Base-by-base conservation (phyloP, 306 rosid species). In the Cicer judaicum region DNA sequence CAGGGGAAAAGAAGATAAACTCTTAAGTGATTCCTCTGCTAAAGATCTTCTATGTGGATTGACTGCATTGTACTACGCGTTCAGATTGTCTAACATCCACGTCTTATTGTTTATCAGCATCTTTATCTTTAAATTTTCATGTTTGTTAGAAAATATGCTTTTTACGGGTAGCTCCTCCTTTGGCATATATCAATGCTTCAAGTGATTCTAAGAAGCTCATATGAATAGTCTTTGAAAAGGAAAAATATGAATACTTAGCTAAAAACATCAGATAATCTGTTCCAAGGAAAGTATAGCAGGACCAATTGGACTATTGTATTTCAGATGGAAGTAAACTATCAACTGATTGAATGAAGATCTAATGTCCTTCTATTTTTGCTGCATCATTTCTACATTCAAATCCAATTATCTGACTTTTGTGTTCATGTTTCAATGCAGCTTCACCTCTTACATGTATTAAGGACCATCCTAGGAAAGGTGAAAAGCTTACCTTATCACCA, bases 401-500 rank as follows among this genome's bases (percentile, higher is more conserved):
- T 78, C 60, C 47, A 70, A n/a, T 74, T 39, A 46, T 49, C 63
- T 83, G 72, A 76, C 64, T 54, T 71, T 48, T 68, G 42, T 75
- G 67, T 76, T 75, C 56, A 52, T 83, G 72, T 59, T 82, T 78
- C 69, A 74, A 72, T 77, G 84, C 93, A 95, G 99, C 96, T 82
- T 86, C 96, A 49, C 91, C 93, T 73, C 78, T 92, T 85, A 95
- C 98, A 63, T 92, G 97, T 80, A 77, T 95, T 70, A 92, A 89
- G 88, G 99, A 92, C 84, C 80, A 85, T 76, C 99, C 99, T 64
- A 92, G 99, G 88, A 95, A 92, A 91, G 99, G 99, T 39, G 99
- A 95, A 77, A 95, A 92, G 87, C 91, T 92, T 60, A 95, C 92
- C 34, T 84, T 95, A 73, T 95, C 99, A 29, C 99, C 99, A 1